These are phyloP conservation scores for Wickerhamiella australiensis DNA, from an alignment of 805 yeast genomes.

Conservation along the genomic window DNA sequence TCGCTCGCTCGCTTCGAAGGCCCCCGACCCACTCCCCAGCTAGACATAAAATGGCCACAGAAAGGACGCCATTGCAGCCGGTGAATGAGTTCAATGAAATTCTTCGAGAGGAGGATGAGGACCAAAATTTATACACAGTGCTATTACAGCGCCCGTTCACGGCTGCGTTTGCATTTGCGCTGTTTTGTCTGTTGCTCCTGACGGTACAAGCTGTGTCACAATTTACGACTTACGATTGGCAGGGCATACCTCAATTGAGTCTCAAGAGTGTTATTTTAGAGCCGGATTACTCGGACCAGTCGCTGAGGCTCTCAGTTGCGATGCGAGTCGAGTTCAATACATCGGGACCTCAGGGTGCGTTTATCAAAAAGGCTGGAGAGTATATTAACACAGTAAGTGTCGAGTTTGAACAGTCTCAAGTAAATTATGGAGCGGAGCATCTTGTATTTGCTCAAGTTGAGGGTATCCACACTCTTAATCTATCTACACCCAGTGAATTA, in stretches of 20 bases:
- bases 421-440: background rate
- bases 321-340: background rate
- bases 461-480: background rate
- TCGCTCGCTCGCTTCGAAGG: background rate
- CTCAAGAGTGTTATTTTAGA: background rate
- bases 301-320: background rate
- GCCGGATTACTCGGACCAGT: background rate
- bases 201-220: background rate
- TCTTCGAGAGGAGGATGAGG: background rate
- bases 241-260: background rate
- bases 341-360: background rate
- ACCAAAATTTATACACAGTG: background rate
- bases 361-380: background rate
- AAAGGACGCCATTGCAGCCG: slow-evolving; percentile 8
- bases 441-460: background rate
- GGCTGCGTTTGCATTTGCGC: slow-evolving; percentile 8
- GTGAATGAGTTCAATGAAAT: slow-evolving; percentile 5
- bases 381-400: background rate
- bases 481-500: background rate
- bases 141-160: slow-evolving; percentile 5
- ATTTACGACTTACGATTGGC: slow-evolving; percentile 1
- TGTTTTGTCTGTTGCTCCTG: slow-evolving; percentile 8
- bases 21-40: background rate
- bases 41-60: slow-evolving; percentile 4
- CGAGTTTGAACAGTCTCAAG: background rate